Conservation (phyloP, 257 asterid species). For the Scutellaria barbata region DNA sequence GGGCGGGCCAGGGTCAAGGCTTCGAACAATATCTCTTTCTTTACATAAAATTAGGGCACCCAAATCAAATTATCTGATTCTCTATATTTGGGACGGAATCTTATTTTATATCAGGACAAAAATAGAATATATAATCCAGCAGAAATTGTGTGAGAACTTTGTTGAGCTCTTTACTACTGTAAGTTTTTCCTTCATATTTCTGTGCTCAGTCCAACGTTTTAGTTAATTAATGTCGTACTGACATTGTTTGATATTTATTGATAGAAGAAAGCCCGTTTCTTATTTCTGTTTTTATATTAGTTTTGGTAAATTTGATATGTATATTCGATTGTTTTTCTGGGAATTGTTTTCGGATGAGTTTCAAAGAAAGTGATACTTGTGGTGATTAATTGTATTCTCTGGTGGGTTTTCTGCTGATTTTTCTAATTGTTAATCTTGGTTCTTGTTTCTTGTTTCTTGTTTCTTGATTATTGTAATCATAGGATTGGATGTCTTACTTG, state of each 20-base stretch:
- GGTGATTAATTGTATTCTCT: neutral
- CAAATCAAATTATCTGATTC: neutral
- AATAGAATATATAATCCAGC: neutral
- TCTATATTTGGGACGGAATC: neutral
- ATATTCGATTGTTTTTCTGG: neutral
- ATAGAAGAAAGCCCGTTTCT: too few species aligned
- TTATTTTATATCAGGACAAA: neutral
- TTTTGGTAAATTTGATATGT: neutral
- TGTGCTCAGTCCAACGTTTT: too few species aligned
- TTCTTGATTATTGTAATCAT: conserved; percentile 3
- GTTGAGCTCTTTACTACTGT: neutral
- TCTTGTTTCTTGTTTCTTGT: conserved; percentile 1
- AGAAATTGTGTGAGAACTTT: neutral
- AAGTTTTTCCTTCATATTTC: neutral
- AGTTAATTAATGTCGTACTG: too few species aligned
- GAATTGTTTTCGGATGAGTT: neutral
- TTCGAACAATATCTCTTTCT: too few species aligned
- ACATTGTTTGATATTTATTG: too few species aligned
- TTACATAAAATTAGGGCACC: too few species aligned
- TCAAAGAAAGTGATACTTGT: too few species aligned
- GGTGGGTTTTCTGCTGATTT: neutral
- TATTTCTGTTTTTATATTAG: too few species aligned
- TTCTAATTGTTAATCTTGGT: neutral
- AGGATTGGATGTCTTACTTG: neutral
- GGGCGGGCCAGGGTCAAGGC: too few species aligned